Evolutionary conservation across 768 basidiomycete genomes (phyloP).

Genomic region (Mycena amicta): DNA sequence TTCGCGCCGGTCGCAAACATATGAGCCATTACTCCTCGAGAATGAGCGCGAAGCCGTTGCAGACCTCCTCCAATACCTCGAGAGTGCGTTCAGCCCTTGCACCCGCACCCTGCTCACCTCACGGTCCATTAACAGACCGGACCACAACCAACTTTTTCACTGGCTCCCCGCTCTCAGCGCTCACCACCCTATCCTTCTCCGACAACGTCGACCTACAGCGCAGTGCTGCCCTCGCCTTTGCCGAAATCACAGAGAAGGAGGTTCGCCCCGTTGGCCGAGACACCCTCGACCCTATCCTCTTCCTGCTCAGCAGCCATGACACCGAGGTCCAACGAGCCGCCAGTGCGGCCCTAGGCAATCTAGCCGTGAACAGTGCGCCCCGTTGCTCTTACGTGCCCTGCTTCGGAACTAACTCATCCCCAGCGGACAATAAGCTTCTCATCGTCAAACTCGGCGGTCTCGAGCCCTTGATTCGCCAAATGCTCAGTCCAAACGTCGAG

Average conservation of each 20-base stretch:
- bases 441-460: slow-evolving; percentile 97
- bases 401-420: slow-evolving; percentile 18
- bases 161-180: slow-evolving; percentile 86
- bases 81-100: slow-evolving; percentile 92
- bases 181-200: slow-evolving; percentile 96
- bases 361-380: slow-evolving; percentile 93
- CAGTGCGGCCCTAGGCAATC: slow-evolving; percentile 94
- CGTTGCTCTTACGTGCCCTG: slow-evolving; percentile 12
- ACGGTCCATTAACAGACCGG: slow-evolving; percentile 65
- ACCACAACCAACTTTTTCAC: slow-evolving; percentile 98
- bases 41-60: slow-evolving; percentile 98
- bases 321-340: slow-evolving; percentile 98
- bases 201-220: slow-evolving; percentile 99
- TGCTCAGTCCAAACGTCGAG: slow-evolving; percentile 98
- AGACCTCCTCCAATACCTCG: slow-evolving; percentile 94
- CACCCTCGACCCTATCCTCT: slow-evolving; percentile 97
- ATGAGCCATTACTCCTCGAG: slow-evolving; percentile 85
- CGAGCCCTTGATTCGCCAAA: slow-evolving; percentile 97
- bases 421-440: slow-evolving; percentile 98
- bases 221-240: slow-evolving; percentile 96
- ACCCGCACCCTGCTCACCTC: background rate
- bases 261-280: slow-evolving; percentile 95
- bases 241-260: slow-evolving; percentile 99
- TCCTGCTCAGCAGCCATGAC: slow-evolving; percentile 95
- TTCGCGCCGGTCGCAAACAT: slow-evolving; percentile 82